Evolutionary conservation across 2,329 filamentous ascomycete species (phyloP).

Genomic region (Colletotrichum sublineola): DNA sequence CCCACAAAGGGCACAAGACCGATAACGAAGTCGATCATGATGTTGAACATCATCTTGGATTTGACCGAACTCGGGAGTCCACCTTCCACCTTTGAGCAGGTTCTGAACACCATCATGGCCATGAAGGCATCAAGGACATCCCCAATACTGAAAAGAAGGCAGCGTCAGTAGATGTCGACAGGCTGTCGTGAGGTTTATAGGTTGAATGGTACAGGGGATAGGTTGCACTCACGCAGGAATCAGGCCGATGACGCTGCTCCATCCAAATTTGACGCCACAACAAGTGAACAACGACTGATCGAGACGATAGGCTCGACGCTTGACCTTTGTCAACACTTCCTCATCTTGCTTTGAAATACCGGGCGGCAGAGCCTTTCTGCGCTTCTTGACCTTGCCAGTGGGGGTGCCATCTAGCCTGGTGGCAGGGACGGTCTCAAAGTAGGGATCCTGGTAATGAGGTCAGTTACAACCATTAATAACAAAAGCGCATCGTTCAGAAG

Average conservation of each 20-base stretch:
- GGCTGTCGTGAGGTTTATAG: slow-evolving; percentile 1
- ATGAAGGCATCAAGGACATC: slow-evolving; percentile 81
- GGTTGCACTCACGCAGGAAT: slow-evolving; percentile 77
- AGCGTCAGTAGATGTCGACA: slow-evolving; percentile 5
- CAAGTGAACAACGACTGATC: slow-evolving; percentile 88
- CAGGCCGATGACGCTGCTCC: slow-evolving; percentile 87
- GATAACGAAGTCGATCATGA: slow-evolving; percentile 79
- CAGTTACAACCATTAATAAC: slow-evolving; percentile 45
- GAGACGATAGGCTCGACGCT: slow-evolving; percentile 85
- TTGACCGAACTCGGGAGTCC: slow-evolving; percentile 75
- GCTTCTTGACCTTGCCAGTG: slow-evolving; percentile 81
- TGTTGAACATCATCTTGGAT: slow-evolving; percentile 83
- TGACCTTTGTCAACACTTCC: slow-evolving; percentile 86
- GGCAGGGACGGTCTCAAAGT: slow-evolving; percentile 85
- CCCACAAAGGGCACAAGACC: slow-evolving; percentile 82
- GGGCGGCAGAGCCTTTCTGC: slow-evolving; percentile 85
- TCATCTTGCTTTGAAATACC: slow-evolving; percentile 88
- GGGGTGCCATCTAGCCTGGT: slow-evolving; percentile 76
- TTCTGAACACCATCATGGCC: slow-evolving; percentile 80
- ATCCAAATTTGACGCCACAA: slow-evolving; percentile 87
- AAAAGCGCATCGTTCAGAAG: background rate
- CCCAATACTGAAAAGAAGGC: slow-evolving; percentile 68
- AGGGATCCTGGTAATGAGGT: slow-evolving; percentile 77
- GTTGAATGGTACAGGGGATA: background rate
- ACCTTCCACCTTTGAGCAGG: slow-evolving; percentile 80